Evolutionary conservation across 257 asterid species (phyloP).

Genomic region (Jasminum sambac): DNA sequence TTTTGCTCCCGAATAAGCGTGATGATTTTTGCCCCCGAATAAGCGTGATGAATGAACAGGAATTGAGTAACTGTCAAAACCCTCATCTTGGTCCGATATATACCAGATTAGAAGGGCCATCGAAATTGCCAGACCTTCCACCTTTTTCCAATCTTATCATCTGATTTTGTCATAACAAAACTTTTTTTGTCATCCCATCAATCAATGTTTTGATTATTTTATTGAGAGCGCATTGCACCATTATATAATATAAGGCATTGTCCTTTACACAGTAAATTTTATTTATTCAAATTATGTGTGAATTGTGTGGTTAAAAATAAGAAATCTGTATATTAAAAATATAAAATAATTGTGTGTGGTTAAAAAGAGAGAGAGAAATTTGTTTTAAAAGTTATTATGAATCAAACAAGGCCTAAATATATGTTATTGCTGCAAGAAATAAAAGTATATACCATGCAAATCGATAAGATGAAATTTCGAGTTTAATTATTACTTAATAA

Average conservation of each 20-base stretch:
- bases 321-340: no score
- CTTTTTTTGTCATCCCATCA: background rate
- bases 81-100: background rate
- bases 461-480: no score
- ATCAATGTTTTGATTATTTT: background rate
- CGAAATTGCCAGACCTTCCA: background rate
- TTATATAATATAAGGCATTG: background rate
- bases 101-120: background rate
- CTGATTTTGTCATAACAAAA: background rate
- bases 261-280: background rate
- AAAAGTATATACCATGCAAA: no score
- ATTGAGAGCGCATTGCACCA: background rate
- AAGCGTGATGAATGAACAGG: conserved; percentile 4
- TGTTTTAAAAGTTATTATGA: no score
- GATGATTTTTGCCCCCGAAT: background rate
- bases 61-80: background rate
- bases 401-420: no score
- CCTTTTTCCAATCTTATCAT: background rate
- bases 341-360: no score
- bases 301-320: no score
- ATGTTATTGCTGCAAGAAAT: no score
- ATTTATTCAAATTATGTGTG: no score
- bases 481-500: no score
- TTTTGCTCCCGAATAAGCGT: background rate
- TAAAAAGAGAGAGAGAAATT: no score